A percentile compares a stretch with the other conserved stretches of the same genome.
Evolutionary conservation across 129 eudicot genomes (phyloP).

Genomic region (Tagetes erecta): DNA sequence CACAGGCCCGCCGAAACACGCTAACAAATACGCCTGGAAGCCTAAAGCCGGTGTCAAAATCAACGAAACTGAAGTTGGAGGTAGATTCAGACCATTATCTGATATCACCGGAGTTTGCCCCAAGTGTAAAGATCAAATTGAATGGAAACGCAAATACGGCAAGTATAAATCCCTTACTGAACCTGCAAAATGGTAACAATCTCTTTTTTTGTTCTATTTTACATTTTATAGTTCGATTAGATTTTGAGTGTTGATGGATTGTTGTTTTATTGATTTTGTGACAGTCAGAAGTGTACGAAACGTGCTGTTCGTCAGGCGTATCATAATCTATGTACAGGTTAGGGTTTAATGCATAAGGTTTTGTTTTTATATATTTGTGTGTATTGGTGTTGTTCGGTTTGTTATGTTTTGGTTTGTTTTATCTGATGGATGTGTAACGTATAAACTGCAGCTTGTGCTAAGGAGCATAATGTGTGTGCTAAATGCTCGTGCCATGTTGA

Average conservation of each 20-base stretch:
- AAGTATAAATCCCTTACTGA: slow-evolving; percentile 88
- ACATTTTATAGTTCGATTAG: not conserved
- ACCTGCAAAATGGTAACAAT: slow-evolving; percentile 82
- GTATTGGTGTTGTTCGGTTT: not conserved
- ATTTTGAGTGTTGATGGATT: not conserved
- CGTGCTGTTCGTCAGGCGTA: slow-evolving; percentile 92
- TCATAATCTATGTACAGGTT: slow-evolving; percentile 84
- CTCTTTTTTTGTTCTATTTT: not conserved
- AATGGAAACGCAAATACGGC: slow-evolving; percentile 96
- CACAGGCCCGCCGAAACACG: slow-evolving; percentile 90
- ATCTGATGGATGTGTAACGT: not conserved
- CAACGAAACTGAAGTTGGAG: slow-evolving; percentile 93
- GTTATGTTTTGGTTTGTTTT: not conserved
- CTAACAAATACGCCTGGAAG: slow-evolving; percentile 85
- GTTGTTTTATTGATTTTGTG: slow-evolving; percentile 8
- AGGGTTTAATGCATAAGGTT: slow-evolving; percentile 21
- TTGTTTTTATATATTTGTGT: not conserved
- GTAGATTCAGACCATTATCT: slow-evolving; percentile 71
- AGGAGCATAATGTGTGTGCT: slow-evolving; percentile 86
- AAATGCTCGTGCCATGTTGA: slow-evolving; percentile 81
- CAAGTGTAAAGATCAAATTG: slow-evolving; percentile 84
- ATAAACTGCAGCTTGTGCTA: slow-evolving; percentile 75
- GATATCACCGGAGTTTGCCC: slow-evolving; percentile 84
- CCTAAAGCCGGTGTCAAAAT: slow-evolving; percentile 84
- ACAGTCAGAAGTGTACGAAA: slow-evolving; percentile 82